Base-by-base conservation (phyloP, 2,329 filamentous ascomycete species). In the Dendrostoma leiphaemia region DNA sequence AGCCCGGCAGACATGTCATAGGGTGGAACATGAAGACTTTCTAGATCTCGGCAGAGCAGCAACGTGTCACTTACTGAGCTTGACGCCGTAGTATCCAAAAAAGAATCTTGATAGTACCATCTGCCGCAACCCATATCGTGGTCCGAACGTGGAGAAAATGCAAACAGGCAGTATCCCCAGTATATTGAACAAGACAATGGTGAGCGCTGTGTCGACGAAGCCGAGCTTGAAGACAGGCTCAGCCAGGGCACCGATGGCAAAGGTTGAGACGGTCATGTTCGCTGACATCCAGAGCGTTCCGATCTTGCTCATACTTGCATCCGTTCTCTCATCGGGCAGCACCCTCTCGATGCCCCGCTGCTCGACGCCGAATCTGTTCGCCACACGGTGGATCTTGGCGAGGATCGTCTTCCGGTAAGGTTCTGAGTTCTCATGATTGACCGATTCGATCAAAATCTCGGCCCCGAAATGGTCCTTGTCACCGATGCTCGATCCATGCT, bases 51-150 rank as follows among this genome's bases (percentile, higher is more conserved):
- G 3, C 15, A 34, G 15, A 24, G 5, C 7, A 40, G 37, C 13
- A 24, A 35, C 21, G 21, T 15, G 54, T 40, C 15, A 73, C 78
- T 68, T 71, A 86, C 84, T 81, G 61, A 89, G 69, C 68, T 88
- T 88, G 29, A 84, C 83, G n/a, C 79, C 80, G 60, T 81, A 85
- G 70, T 82, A 89, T 8, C 89, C 89, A 66, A 91, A 91, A 71
- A 80, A 91, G 71, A 87, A 91, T 32, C 89, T 78, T 10, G 86
- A 85, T n/a, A 92, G 76, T 1, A 91, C 86, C 85, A 92, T 91
- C 65, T 91, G 89, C 51, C 89, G 82, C 59, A 91, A 75, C 4
- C 89, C 89, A 60, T 90, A 91, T 8, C 74, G 73, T 3, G 89
- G 85, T 3, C 89, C 89, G 64, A 91, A 90, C 17, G 83, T 89